phyloP scores from a whole-genome alignment of 2,329 filamentous ascomycete genomes.

The Colletotrichum falcatum region DNA sequence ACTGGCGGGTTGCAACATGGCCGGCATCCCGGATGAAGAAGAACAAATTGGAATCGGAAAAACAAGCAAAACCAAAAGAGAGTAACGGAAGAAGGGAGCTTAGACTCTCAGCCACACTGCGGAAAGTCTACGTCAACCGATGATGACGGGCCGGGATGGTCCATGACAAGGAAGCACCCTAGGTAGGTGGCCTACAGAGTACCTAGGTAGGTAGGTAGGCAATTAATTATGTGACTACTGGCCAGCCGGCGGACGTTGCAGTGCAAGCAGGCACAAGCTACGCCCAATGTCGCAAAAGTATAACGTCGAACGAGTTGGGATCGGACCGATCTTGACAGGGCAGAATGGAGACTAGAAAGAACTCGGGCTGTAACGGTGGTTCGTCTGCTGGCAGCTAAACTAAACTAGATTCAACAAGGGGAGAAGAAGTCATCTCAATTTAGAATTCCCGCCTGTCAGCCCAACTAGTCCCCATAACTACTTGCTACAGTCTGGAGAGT shows the following conservation, averaged over 20 bases:
- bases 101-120: neutral
- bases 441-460: conserved; percentile 12
- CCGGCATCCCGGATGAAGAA: neutral
- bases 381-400: conserved; percentile 15
- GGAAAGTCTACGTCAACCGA: conserved; percentile 32
- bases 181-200: neutral
- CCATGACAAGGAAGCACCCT: neutral
- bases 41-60: neutral
- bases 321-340: conserved; percentile 8
- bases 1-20: conserved; percentile 16
- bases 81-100: neutral
- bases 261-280: neutral
- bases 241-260: conserved; percentile 4
- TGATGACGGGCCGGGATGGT: conserved; percentile 25
- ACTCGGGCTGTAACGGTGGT: conserved; percentile 25
- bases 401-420: neutral
- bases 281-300: conserved; percentile 2
- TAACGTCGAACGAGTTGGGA: conserved; percentile 5
- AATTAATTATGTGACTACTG: neutral
- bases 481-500: too few species aligned
- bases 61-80: neutral
- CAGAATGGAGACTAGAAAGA: conserved; percentile 11
- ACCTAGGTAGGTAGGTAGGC: neutral
- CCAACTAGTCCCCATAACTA: too few species aligned
- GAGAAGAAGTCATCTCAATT: conserved; percentile 25